Base-by-base conservation (phyloP, 2,329 filamentous ascomycete species). In the Apiospora hydei region DNA sequence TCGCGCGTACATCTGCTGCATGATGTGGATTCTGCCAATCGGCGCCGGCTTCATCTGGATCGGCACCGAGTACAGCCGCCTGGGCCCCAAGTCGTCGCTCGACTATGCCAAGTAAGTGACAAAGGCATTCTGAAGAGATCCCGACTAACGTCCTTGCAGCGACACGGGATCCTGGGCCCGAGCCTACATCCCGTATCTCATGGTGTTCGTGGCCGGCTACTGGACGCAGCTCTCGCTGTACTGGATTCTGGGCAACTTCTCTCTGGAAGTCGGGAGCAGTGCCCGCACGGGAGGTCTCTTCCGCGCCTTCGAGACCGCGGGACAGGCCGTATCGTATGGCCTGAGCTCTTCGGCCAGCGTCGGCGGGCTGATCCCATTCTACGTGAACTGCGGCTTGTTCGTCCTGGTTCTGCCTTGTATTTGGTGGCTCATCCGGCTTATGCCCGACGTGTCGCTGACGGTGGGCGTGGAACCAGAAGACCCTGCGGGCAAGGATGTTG, bases 21-120 rank as follows among this genome's bases (percentile, higher is more conserved):
- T 74, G 3, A 68, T 77, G 51, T 81, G 80, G 80, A 57, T 79
- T 6, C 66, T 80, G 0, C 79, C 79, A 0, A 78, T 80, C 69
- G 73, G 74, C 4, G 74, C 67, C 13, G 79, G 78, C 57, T 79
- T 81, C 72, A 78, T 81, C 71, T 81, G 80, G 80, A 77, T 81
- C 73, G 69, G 47, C 41, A 21, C 43, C 30, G 69, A 70, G 38
- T 70, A 70, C 69, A 24, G 43, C 34, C 16, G 14, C 13, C 41
- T 70, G n/a, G 69, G 69, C 38, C 18, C 34, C 21, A 46, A 57
- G 67, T 24, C 67, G 2, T 46, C 67, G 26, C 67, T 69, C 46
- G 67, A 69, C 67, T 69, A 69, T n/a, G 46, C 67, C 26, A 47
- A 69, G n/a, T n/a, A n/a, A n/a, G n/a, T n/a, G n/a, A n/a, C n/a